A percentile compares a stretch with the other conserved stretches of the same genome.
phyloP scores from a whole-genome alignment of 129 eudicot species.

The Tagetes erecta region DNA sequence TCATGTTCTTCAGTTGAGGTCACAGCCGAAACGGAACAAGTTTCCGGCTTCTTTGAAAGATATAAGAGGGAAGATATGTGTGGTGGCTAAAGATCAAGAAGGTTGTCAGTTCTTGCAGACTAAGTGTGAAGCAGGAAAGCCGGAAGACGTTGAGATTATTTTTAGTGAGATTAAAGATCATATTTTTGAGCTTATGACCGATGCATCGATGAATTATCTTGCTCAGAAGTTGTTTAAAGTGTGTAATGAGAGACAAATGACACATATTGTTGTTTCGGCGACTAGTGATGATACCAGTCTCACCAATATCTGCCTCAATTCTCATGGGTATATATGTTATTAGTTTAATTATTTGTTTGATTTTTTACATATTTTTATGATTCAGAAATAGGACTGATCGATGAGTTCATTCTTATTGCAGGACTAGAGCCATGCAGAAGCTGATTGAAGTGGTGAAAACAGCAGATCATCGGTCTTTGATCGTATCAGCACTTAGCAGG shows the following conservation, averaged over 20 bases:
- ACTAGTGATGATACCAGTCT: slow-evolving; percentile 29
- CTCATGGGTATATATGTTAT: slow-evolving; percentile 50
- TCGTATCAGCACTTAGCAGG: slow-evolving; percentile 41
- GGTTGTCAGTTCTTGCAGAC: slow-evolving; percentile 53
- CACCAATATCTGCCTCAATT: slow-evolving; percentile 45
- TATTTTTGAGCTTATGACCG: slow-evolving; percentile 53
- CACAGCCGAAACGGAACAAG: slow-evolving; percentile 5
- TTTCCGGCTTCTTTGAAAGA: slow-evolving; percentile 37
- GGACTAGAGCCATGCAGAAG: slow-evolving; percentile 72
- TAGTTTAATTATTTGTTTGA: not conserved
- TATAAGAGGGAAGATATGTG: slow-evolving; percentile 43
- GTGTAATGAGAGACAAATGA: slow-evolving; percentile 44
- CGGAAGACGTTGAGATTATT: slow-evolving; percentile 51
- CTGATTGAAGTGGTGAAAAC: slow-evolving; percentile 48
- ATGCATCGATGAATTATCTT: slow-evolving; percentile 49
- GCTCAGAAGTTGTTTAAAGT: slow-evolving; percentile 53
- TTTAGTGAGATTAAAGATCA: slow-evolving; percentile 53
- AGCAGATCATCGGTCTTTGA: slow-evolving; percentile 39
- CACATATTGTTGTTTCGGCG: slow-evolving; percentile 35
- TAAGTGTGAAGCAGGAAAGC: slow-evolving; percentile 43
- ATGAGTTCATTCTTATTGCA: slow-evolving; percentile 29
- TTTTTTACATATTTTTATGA: not conserved
- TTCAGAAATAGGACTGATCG: too few relatives aligned
- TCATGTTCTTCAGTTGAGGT: not conserved
- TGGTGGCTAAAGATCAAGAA: slow-evolving; percentile 48